Conservation (phyloP, 2,329 filamentous ascomycete genomes). For the Fonsecaea pugnacius region DNA sequence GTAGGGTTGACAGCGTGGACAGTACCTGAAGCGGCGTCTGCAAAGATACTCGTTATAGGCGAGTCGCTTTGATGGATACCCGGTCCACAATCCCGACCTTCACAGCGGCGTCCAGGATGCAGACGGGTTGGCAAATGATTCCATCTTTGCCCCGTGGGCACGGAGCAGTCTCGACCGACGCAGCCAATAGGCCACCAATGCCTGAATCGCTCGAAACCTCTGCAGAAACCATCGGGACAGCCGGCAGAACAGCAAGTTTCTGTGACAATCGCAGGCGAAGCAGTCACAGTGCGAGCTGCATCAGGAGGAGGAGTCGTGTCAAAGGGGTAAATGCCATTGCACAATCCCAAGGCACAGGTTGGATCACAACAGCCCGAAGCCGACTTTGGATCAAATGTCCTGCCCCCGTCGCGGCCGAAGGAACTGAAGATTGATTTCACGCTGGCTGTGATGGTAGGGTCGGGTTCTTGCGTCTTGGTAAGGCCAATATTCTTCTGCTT, state of each 20-base stretch:
- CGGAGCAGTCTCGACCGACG: conserved; percentile 6
- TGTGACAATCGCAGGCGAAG: conserved; percentile 4
- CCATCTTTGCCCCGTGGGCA: conserved; percentile 10
- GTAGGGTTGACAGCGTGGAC: background rate
- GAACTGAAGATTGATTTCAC: conserved; percentile 25
- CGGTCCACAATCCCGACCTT: background rate
- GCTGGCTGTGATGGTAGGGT: conserved; percentile 18
- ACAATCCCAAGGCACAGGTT: conserved; percentile 16
- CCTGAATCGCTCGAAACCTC: background rate
- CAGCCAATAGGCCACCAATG: conserved; percentile 9
- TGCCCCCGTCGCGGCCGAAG: background rate
- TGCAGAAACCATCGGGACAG: conserved; percentile 15
- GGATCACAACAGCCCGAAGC: conserved; percentile 9
- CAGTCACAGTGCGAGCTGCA: conserved; percentile 1
- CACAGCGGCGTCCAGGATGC: background rate
- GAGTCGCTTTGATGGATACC: background rate
- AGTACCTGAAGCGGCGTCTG: background rate
- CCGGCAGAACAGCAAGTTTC: conserved; percentile 12
- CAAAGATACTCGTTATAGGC: background rate
- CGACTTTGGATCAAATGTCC: background rate
- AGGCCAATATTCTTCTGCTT: background rate
- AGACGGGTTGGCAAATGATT: background rate
- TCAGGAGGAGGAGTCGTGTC: background rate
- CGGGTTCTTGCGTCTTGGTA: background rate
- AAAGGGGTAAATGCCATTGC: conserved; percentile 14